Evolutionary conservation across 2,329 filamentous ascomycete species (phyloP).

Genomic region (Beauveria australis): DNA sequence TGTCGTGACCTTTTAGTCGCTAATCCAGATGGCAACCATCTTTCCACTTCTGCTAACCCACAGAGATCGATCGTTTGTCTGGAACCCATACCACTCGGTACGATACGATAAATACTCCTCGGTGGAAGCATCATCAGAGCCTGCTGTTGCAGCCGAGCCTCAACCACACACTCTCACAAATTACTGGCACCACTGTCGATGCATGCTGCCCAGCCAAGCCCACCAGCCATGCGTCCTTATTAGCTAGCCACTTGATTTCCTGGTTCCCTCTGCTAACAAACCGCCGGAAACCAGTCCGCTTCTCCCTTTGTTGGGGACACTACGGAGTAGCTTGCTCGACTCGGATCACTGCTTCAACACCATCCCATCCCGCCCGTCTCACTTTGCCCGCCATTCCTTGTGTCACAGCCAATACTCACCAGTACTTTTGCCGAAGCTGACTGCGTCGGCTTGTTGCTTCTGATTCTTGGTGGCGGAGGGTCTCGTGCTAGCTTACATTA

Average conservation of each 20-base stretch:
- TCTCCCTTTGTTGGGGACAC: neutral
- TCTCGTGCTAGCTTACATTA: neutral
- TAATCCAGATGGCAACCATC: neutral
- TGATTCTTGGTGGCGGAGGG: conserved; percentile 4
- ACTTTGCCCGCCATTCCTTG: neutral
- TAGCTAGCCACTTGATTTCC: neutral
- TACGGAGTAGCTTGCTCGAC: neutral
- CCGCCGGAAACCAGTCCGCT: neutral
- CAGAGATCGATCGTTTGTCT: conserved; percentile 4
- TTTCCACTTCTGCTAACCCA: neutral
- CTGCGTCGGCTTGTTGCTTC: neutral
- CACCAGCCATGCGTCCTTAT: neutral
- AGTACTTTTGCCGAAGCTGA: neutral
- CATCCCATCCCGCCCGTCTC: neutral
- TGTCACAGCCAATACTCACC: neutral
- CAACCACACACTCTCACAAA: neutral
- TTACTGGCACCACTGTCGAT: neutral
- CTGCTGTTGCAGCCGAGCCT: neutral
- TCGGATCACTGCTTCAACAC: neutral
- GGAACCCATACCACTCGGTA: neutral
- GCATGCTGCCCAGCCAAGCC: neutral
- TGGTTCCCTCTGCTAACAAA: neutral
- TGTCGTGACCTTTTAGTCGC: neutral
- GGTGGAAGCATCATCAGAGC: neutral
- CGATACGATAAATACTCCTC: neutral